A percentile compares a stretch with the other conserved stretches of the same genome.
phyloP scores from a whole-genome alignment of 2,329 filamentous ascomycete genomes.

The Fusarium sp. region DNA sequence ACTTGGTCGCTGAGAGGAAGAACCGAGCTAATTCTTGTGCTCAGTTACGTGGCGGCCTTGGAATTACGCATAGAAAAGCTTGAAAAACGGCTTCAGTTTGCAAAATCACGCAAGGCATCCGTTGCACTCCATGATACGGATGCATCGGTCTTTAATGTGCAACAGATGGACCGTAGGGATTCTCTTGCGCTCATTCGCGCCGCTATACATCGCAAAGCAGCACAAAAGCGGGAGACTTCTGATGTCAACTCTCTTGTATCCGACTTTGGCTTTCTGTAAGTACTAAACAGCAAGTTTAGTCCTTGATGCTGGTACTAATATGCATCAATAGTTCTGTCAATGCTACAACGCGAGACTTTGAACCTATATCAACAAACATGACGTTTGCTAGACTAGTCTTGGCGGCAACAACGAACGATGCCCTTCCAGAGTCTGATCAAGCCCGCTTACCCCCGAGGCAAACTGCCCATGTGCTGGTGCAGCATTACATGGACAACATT shows the following conservation, averaged over 20 bases:
- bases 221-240: constrained; percentile 77
- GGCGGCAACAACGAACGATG: constrained; percentile 81
- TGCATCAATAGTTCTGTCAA: constrained; percentile 79
- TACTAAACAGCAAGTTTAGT: neutral
- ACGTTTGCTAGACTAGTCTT: constrained; percentile 91
- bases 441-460: constrained; percentile 77
- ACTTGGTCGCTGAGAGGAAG: neutral
- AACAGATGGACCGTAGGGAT: constrained; percentile 69
- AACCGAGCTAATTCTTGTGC: constrained; percentile 18
- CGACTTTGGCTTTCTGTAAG: constrained; percentile 90
- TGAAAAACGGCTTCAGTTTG: constrained; percentile 79
- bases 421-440: constrained; percentile 71
- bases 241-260: constrained; percentile 94
- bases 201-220: constrained; percentile 73
- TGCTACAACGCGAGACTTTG: constrained; percentile 93
- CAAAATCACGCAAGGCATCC: constrained; percentile 77
- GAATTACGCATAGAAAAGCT: constrained; percentile 91
- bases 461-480: constrained; percentile 74
- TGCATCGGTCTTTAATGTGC: constrained; percentile 38
- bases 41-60: constrained; percentile 91
- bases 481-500: constrained; percentile 87
- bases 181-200: constrained; percentile 71
- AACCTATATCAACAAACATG: constrained; percentile 87
- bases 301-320: constrained; percentile 9
- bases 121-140: constrained; percentile 74